A percentile compares a stretch with the other conserved stretches of the same genome.
Evolutionary conservation across 2,329 filamentous ascomycete genomes (phyloP).

Genomic region (Hypoxylon sp.): DNA sequence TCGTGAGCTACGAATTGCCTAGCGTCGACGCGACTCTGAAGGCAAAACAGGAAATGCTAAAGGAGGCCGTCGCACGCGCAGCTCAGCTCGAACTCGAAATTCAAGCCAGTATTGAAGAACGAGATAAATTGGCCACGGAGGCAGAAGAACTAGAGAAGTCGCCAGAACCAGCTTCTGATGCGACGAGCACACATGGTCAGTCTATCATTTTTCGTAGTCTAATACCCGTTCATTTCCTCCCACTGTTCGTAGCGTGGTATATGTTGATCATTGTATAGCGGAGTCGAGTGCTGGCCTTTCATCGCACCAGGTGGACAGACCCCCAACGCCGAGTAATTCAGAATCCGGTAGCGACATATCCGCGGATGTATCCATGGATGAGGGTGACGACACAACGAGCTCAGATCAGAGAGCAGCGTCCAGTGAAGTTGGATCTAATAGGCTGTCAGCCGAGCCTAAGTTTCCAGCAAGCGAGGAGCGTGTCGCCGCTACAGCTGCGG

Average conservation of each 20-base stretch:
- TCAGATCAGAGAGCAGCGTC: not conserved
- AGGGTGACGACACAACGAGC: not conserved
- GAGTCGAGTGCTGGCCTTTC: not conserved
- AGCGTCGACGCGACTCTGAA: conserved; percentile 50
- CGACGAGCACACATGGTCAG: conserved; percentile 20
- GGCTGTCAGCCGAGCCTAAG: not conserved
- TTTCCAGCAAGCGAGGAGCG: not conserved
- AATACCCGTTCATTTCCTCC: not conserved
- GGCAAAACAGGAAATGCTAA: conserved; percentile 57
- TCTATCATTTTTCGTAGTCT: conserved; percentile 25
- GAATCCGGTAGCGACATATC: not conserved
- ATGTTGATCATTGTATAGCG: conserved; percentile 13
- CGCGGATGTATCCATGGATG: conserved; percentile 13
- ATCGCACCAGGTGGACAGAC: not conserved
- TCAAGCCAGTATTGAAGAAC: conserved; percentile 47
- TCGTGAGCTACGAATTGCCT: conserved; percentile 51
- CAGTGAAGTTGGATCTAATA: not conserved
- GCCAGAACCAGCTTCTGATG: conserved; percentile 9
- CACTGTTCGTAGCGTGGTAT: not conserved
- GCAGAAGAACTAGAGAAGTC: conserved; percentile 47
- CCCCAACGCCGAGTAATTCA: conserved; percentile 2
- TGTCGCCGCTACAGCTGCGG: not conserved
- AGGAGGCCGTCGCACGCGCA: conserved; percentile 56
- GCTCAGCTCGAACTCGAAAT: conserved; percentile 58
- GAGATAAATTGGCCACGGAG: conserved; percentile 45